phyloP scores from a whole-genome alignment of 2,329 filamentous ascomycete genomes.

The Hypomyces perniciosus region DNA sequence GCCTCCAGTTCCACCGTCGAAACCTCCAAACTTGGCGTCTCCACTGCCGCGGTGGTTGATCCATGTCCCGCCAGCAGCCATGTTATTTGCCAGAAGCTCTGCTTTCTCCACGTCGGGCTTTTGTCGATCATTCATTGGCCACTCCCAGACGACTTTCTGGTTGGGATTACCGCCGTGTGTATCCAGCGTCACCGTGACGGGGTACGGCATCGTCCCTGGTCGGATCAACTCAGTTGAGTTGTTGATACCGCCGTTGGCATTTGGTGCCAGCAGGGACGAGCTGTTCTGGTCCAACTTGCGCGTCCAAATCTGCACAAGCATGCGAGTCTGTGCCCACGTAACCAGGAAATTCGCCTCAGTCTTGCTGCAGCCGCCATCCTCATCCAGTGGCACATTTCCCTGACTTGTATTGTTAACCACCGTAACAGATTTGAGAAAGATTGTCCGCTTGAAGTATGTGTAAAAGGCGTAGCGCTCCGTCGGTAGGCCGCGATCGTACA shows the following conservation, averaged over 20 bases:
- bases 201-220: slow-evolving; percentile 59
- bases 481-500: slow-evolving; percentile 74
- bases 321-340: slow-evolving; percentile 55
- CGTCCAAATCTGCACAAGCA: slow-evolving; percentile 63
- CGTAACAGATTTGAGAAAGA: slow-evolving; percentile 64
- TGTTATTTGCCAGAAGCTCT: slow-evolving; percentile 42
- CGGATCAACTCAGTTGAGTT: slow-evolving; percentile 28
- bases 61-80: slow-evolving; percentile 44
- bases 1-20: slow-evolving; percentile 58
- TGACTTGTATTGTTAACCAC: slow-evolving; percentile 40
- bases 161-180: slow-evolving; percentile 53
- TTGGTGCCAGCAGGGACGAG: slow-evolving; percentile 31
- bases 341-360: slow-evolving; percentile 49
- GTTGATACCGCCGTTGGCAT: slow-evolving; percentile 23
- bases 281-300: slow-evolving; percentile 38
- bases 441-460: slow-evolving; percentile 80
- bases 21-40: slow-evolving; percentile 48
- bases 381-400: slow-evolving; percentile 41
- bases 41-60: slow-evolving; percentile 45
- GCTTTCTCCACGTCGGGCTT: slow-evolving; percentile 38
- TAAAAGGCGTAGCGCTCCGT: slow-evolving; percentile 94
- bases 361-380: slow-evolving; percentile 48
- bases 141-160: slow-evolving; percentile 50
- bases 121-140: slow-evolving; percentile 43
- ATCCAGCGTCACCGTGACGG: slow-evolving; percentile 55